A percentile compares a stretch with the other conserved stretches of the same genome.
Conservation (phyloP, 768 basidiomycete genomes). For the Phanerochaete carnosa region DNA sequence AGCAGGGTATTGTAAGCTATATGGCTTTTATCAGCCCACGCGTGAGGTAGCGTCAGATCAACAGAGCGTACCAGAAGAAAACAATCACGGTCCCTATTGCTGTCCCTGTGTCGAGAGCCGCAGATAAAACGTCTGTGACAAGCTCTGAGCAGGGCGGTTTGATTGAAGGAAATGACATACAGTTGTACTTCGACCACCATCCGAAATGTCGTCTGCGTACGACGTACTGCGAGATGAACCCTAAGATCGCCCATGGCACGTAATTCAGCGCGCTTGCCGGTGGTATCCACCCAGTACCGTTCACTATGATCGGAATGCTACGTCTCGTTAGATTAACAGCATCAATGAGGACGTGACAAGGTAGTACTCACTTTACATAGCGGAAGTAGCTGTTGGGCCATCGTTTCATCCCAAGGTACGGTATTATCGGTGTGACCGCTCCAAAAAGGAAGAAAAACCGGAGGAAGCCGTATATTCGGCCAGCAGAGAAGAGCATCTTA, state of each 20-base stretch:
- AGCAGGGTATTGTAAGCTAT: constrained; percentile 52
- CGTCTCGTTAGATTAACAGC: not conserved
- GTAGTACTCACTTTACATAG: constrained; percentile 26
- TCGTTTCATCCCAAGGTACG: constrained; percentile 45
- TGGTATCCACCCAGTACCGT: constrained; percentile 36
- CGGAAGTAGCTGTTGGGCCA: constrained; percentile 58
- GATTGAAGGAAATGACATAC: constrained; percentile 12
- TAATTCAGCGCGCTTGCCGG: constrained; percentile 41
- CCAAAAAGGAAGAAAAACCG: constrained; percentile 44
- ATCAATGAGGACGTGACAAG: not conserved
- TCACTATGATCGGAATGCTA: constrained; percentile 37
- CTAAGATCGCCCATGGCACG: constrained; percentile 35
- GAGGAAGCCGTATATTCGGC: constrained; percentile 34
- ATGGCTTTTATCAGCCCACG: not conserved
- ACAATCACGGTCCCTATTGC: constrained; percentile 54
- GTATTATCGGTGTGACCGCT: constrained; percentile 33
- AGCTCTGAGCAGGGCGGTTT: not conserved
- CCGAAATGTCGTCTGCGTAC: constrained; percentile 35
- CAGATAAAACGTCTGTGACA: constrained; percentile 53
- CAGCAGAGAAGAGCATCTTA: constrained; percentile 31
- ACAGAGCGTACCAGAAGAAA: constrained; percentile 38
- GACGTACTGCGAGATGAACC: constrained; percentile 33
- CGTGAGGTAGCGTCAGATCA: not conserved
- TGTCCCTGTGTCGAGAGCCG: constrained; percentile 66
- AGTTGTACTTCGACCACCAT: constrained; percentile 41